Evolutionary conservation across 2,329 filamentous ascomycete genomes (phyloP), one percentile per base, ranked within the genome.

Genomic region (Fusarium sp.): DNA sequence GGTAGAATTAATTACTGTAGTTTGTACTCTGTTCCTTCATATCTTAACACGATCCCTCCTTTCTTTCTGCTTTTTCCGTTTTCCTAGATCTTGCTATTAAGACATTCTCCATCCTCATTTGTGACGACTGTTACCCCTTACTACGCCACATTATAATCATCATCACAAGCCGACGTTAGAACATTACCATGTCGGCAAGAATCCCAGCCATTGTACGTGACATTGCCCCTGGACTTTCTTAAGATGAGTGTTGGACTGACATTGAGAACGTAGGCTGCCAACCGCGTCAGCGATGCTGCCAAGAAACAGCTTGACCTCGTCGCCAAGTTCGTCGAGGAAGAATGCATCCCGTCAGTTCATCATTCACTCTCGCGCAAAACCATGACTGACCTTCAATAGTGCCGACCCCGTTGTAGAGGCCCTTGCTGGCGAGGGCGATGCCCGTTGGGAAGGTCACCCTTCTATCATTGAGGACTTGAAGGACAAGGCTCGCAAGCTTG

Each of bases 321-420:
- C 72, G 93, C 95, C 84, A 93, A 94, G 80, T 99, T 99, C 76
- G 96, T 99, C 73, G 92, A 98, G 78, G 94, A 97, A 81, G 94
- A 97, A 85, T 99, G 92, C 79, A 91, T 94, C 71, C 92, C 91
- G 88, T 90, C 79, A 82, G 87, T 74, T 40, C 20, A 23, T 36
- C 45, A 41, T 33, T 12, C 3, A 30, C 10, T 28, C n/a, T 20
- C 7, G 11, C 9, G 3, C 51, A 33, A 34, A n/a, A 11, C 26
- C n/a, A 60, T 33, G 18, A 36, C 67, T 69, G 59, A 70, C 57
- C 26, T 3, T 53, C 5, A 47, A 8, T 70, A 91, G 88, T 64
- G 92, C 93, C 78, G 95, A 98, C 77, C 84, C 91, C 59, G 87
- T 97, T 69, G 91, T 92, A 79, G 83, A 89, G 60, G 92, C 93